Percentiles rank a stretch among this genome's conserved stretches.
These are phyloP conservation scores for Nicotiana sylvestris DNA, from an alignment of 257 asterid species.

Conservation along the genomic window DNA sequence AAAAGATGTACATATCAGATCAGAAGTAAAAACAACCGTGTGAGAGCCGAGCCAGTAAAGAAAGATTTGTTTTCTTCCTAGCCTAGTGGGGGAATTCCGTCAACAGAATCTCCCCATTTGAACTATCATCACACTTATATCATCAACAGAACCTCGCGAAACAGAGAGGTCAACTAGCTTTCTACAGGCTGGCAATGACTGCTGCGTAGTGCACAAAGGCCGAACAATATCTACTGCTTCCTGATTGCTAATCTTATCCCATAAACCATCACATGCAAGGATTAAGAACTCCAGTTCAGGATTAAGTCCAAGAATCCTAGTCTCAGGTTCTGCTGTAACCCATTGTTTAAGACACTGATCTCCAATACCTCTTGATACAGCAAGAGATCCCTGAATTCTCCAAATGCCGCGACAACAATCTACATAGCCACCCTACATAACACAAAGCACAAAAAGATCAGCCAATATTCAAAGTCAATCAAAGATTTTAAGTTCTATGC, in stretches of 20 bases:
- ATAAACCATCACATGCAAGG: constrained; percentile 90
- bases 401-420: constrained; percentile 60
- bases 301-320: constrained; percentile 37
- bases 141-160: constrained; percentile 74
- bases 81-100: neutral
- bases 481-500: neutral
- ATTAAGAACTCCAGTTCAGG: constrained; percentile 70
- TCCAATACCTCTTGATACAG: constrained; percentile 83
- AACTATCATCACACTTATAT: constrained; percentile 65
- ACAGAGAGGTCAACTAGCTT: constrained; percentile 64
- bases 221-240: constrained; percentile 73
- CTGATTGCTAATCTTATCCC: constrained; percentile 91
- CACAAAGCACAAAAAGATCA: constrained; percentile 17
- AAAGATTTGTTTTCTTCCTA: neutral
- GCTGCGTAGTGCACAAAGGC: constrained; percentile 38
- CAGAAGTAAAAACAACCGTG: neutral
- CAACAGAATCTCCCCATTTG: constrained; percentile 28
- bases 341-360: constrained; percentile 81
- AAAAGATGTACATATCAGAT: neutral
- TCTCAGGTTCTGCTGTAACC: constrained; percentile 82
- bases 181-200: constrained; percentile 55
- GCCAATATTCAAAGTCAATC: neutral
- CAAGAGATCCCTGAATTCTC: constrained; percentile 82
- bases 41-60: neutral
- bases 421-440: constrained; percentile 72